A percentile compares a stretch with the other conserved stretches of the same genome.
Conservation (phyloP, 163 green algal genomes). For the Coccomyxa subellipsoidea region DNA sequence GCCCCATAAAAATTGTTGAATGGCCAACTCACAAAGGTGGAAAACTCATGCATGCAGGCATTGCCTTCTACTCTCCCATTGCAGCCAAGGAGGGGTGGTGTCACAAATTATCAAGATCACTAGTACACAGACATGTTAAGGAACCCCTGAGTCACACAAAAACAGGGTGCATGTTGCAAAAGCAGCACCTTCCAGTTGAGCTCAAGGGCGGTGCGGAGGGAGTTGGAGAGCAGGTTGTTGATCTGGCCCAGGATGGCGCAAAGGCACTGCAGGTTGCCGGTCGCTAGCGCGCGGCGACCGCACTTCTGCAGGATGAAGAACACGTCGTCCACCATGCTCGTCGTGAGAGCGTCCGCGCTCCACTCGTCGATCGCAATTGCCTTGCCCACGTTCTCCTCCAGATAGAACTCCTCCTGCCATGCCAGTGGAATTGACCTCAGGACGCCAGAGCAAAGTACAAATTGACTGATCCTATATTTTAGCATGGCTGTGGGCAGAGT, state of each 20-base stretch:
- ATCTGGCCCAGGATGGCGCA: slow-evolving; percentile 70
- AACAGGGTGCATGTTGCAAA: no score
- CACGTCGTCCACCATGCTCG: slow-evolving; percentile 88
- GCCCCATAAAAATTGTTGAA: no score
- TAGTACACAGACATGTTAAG: no score
- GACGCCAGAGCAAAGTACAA: no score
- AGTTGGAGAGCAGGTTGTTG: slow-evolving; percentile 69
- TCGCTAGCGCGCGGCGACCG: slow-evolving; percentile 69
- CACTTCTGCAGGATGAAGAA: slow-evolving; percentile 94
- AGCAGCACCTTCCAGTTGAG: slow-evolving; percentile 30
- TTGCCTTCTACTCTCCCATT: no score
- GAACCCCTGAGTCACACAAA: no score
- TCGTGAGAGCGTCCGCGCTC: slow-evolving; percentile 62
- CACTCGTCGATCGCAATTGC: slow-evolving; percentile 86
- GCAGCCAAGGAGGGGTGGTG: no score
- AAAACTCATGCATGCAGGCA: no score
- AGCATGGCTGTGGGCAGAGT: no score
- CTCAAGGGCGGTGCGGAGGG: slow-evolving; percentile 58
- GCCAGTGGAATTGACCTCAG: background rate
- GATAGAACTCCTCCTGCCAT: slow-evolving; percentile 86
- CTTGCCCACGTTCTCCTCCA: slow-evolving; percentile 85
- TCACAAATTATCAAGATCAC: no score
- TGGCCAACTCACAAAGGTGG: no score
- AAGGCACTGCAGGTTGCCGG: slow-evolving; percentile 59
- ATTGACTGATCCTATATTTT: no score